Base-by-base conservation (phyloP, 2,329 filamentous ascomycete species). In the Exutisphaerella laricina region DNA sequence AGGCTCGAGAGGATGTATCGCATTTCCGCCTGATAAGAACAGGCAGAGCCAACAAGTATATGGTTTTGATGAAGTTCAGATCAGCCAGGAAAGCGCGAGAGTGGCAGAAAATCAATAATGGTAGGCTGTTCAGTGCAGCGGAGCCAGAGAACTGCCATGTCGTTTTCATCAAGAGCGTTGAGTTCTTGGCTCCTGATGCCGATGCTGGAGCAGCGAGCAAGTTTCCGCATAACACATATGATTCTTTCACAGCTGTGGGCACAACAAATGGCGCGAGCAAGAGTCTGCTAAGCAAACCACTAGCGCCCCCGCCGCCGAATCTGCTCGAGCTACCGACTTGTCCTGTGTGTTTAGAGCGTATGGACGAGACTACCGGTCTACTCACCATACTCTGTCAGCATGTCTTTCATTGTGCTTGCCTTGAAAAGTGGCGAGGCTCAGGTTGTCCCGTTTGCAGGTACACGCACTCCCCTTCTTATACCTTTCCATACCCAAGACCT, bases 371-470 rank as follows among this genome's bases (percentile, higher is more conserved):
- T 0, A 94, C 88, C 0, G 92, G 92, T 0, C 73, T 98, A 2
- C 79, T 98, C 61, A 98, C 92, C 1, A 97, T 97, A 29, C 82
- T 94, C 21, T 98, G 92, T 62, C 90, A 97, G 59, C 92, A 98
- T 58, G 88, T 97, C 39, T 98, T 98, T 61, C 92, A 98, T 64
- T 97, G 92, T 61, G 89, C 84, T 1, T 98, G 92, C 66, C 73
- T 98, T 1, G 86, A 95, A 59, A 97, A 92, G 61, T 98, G 92
- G 92, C 87, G 86, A 60, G 89, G 90, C 4, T 85, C 82, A 18
- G 90, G 90, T 4, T 98, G 92, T 60, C 92, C 92, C 0, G 88
- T 98, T 5, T 98, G 92, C 59, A 80, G 92, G 23, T 95, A 94
- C 58, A 94, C 89, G 1, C 80, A 85, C 57, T 78, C 80, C 34